Conservation (phyloP, 768 basidiomycete species). For the Ramaria sp. region DNA sequence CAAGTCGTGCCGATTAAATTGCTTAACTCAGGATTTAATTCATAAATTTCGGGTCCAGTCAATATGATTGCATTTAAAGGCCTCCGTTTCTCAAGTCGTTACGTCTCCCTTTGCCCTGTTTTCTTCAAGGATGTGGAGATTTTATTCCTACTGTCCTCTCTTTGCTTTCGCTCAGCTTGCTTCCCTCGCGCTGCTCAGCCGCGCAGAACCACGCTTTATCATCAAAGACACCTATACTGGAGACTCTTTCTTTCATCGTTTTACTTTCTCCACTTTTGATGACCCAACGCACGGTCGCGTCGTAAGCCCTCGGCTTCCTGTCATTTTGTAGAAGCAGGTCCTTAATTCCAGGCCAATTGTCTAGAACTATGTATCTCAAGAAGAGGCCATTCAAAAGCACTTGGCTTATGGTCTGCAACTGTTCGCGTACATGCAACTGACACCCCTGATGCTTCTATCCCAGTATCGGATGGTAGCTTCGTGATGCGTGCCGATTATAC, state of each 20-base stretch:
- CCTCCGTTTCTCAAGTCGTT: too few relatives aligned
- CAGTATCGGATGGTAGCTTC: conserved; percentile 28
- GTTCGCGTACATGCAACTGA: not conserved
- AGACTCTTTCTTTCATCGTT: conserved; percentile 33
- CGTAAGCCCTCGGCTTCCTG: not conserved
- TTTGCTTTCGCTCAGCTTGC: not conserved
- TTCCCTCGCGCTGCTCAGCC: not conserved
- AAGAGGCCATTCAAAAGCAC: conserved; percentile 29
- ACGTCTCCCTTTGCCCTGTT: not conserved
- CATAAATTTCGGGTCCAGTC: too few relatives aligned
- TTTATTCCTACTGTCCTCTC: not conserved
- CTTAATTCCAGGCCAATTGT: not conserved
- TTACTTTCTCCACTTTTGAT: conserved; percentile 36
- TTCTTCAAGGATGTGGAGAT: not conserved
- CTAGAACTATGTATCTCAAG: conserved; percentile 37
- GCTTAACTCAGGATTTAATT: too few relatives aligned
- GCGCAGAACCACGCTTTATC: conserved; percentile 13
- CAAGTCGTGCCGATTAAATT: too few relatives aligned
- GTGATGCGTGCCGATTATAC: conserved; percentile 45
- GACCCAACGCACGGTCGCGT: conserved; percentile 63
- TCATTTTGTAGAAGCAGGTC: not conserved
- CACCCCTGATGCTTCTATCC: not conserved
- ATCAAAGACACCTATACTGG: conserved; percentile 23
- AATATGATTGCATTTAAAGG: too few relatives aligned
- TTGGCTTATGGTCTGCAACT: conserved; percentile 35